Base-by-base conservation (phyloP, 352 stramenopile species). In the Phytophthora cajani region DNA sequence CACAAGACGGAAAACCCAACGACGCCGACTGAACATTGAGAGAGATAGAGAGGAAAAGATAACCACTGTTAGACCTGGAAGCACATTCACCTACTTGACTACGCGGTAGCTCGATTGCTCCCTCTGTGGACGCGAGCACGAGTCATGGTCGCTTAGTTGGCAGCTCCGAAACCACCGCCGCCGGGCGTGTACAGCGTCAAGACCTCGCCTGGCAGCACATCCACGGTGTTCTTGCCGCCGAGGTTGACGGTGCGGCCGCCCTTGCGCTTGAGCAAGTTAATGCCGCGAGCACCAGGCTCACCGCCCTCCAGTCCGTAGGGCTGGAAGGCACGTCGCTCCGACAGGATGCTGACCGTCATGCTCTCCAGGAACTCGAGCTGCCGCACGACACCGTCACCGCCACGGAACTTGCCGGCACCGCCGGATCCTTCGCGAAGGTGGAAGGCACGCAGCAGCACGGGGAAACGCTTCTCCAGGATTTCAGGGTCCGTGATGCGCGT, bases 401-500 rank as follows among this genome's bases (percentile, higher is more conserved):
- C 97, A 38, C 65, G 79, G 77, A 97, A 97, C 63, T 84, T 78
- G 30, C 98, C 98, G 36, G 69, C 56, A 12, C 98, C 98, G 47
- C 98, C 98, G n/a, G 93, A 98, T 30, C 78, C 81, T 57, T 89
- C 64, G 33, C 93, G 87, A 33, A 98, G 70, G 40, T 93, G 84
- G 72, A 98, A 98, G 8, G 82, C 88, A 19, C 82, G 78, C 40
- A 98, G 75, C 23, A 98, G 72, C 38, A 98, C 85, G 0, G 96
- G 97, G 75, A 97, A 99, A 2, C 97, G 84, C 64, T 98, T 95
- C 80, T 99, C 98, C 6, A 99, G 71, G 74, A 99, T 99, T 78
- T 99, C 98, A n/a, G 97, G 97, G 78, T 99, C 98, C 19, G 98
- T 99, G 72, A 99, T 99, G 19, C 98, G 91, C 19, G 98, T 99